Evolutionary conservation across 2,329 filamentous ascomycete species (phyloP).

Genomic region (Beauveria brongniartii): DNA sequence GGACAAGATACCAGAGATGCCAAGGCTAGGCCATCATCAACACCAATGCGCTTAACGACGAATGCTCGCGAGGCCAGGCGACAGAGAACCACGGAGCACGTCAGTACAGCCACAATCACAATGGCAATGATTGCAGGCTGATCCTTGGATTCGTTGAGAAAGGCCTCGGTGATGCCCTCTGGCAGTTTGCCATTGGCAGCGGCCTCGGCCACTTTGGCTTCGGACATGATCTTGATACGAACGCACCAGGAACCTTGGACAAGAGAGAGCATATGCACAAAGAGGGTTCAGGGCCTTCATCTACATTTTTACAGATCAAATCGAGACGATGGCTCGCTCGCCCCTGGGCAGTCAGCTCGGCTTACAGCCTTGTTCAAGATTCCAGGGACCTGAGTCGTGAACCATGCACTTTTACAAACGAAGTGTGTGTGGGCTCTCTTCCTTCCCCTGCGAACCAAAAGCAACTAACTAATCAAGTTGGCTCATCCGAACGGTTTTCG

Average conservation of each 20-base stretch:
- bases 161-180: constrained; percentile 23
- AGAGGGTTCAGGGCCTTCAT: not conserved
- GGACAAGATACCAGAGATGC: constrained; percentile 23
- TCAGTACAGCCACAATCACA: constrained; percentile 27
- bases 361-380: not conserved
- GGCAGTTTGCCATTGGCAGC: constrained; percentile 29
- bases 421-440: not conserved
- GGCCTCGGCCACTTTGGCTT: constrained; percentile 18
- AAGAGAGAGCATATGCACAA: not conserved
- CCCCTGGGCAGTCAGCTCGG: not conserved
- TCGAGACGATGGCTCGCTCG: not conserved
- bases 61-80: constrained; percentile 28
- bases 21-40: constrained; percentile 31
- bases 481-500: not conserved
- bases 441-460: too few relatives aligned
- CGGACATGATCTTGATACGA: not conserved
- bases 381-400: not conserved
- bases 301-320: not conserved
- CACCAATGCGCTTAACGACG: constrained; percentile 28
- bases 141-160: constrained; percentile 30
- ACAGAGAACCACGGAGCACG: constrained; percentile 25
- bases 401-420: not conserved
- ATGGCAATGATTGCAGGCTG: constrained; percentile 30
- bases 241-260: not conserved
- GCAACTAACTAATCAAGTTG: too few relatives aligned